Evolutionary conservation across 129 eudicot genomes (phyloP).

Genomic region (Arctium minus): DNA sequence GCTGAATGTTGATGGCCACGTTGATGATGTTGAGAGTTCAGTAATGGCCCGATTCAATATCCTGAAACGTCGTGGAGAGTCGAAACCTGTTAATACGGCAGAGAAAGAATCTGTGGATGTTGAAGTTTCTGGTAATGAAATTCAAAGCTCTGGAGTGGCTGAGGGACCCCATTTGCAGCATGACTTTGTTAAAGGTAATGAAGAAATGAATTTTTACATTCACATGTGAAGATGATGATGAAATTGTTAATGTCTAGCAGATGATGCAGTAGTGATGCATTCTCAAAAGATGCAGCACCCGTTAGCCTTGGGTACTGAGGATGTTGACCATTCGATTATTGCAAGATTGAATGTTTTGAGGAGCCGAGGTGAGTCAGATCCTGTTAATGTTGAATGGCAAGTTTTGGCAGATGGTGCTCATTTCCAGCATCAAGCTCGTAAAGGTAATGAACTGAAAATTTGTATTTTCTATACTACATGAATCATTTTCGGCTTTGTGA

Average conservation of each 20-base stretch:
- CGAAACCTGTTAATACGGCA: constrained; percentile 19
- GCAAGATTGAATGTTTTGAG: constrained; percentile 53
- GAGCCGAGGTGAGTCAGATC: constrained; percentile 31
- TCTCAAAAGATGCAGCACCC: constrained; percentile 5
- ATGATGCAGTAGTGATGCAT: constrained; percentile 12
- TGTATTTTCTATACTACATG: neutral
- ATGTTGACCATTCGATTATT: constrained; percentile 56
- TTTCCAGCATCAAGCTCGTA: constrained; percentile 1
- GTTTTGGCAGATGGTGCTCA: constrained; percentile 9
- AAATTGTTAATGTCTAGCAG: constrained; percentile 11
- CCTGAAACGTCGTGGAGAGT: constrained; percentile 41
- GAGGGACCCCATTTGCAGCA: constrained; percentile 21
- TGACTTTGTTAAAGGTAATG: constrained; percentile 10
- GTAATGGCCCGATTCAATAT: constrained; percentile 63
- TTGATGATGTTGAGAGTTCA: constrained; percentile 42
- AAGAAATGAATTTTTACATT: neutral
- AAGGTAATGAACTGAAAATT: neutral
- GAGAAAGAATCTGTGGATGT: constrained; percentile 10
- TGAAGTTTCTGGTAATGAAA: neutral
- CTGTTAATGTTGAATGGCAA: constrained; percentile 6
- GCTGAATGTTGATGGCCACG: constrained; percentile 4
- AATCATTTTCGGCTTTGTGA: neutral
- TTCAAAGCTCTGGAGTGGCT: constrained; percentile 13
- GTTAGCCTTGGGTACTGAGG: constrained; percentile 4
- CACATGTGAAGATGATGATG: constrained; percentile 9